These are phyloP conservation scores for Leccinellum albellum DNA, from an alignment of 768 basidiomycete genomes.

Conservation along the genomic window DNA sequence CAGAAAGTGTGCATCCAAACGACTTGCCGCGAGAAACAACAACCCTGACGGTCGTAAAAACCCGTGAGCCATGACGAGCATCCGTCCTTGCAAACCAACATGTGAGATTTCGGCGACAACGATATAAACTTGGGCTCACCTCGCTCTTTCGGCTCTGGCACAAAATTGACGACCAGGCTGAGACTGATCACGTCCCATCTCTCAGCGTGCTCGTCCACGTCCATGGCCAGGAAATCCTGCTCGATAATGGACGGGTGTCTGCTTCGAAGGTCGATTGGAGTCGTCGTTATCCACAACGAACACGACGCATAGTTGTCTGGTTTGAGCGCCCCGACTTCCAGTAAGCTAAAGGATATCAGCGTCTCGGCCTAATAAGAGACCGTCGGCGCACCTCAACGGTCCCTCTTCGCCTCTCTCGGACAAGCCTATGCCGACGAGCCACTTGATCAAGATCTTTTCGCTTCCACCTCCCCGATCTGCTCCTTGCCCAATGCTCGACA, in stretches of 20 bases:
- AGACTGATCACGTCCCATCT: slow-evolving; percentile 81
- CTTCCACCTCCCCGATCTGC: slow-evolving; percentile 84
- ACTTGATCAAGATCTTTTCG: slow-evolving; percentile 72
- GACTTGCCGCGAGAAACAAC: slow-evolving; percentile 68
- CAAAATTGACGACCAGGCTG: slow-evolving; percentile 88
- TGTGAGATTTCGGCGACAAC: slow-evolving; percentile 2
- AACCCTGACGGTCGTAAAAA: slow-evolving; percentile 54
- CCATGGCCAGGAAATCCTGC: slow-evolving; percentile 79
- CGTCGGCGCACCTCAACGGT: slow-evolving; percentile 32
- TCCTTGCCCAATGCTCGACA: slow-evolving; percentile 79
- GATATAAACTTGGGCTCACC: slow-evolving; percentile 39
- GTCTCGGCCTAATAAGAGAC: background rate
- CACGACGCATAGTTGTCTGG: slow-evolving; percentile 76
- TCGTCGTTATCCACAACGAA: slow-evolving; percentile 65
- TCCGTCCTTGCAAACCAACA: slow-evolving; percentile 48
- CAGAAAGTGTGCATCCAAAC: background rate
- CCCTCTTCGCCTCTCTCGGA: slow-evolving; percentile 21
- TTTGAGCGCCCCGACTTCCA: slow-evolving; percentile 86
- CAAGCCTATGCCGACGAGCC: slow-evolving; percentile 59
- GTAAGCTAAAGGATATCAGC: slow-evolving; percentile 44
- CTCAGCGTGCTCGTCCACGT: slow-evolving; percentile 43
- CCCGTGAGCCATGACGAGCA: slow-evolving; percentile 59
- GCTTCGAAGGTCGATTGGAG: slow-evolving; percentile 80
- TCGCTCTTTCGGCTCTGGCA: slow-evolving; percentile 68
- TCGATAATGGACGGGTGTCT: slow-evolving; percentile 78